These are phyloP conservation scores for Alternaria rosae DNA, from an alignment of 2,329 filamentous ascomycete species.

Conservation along the genomic window DNA sequence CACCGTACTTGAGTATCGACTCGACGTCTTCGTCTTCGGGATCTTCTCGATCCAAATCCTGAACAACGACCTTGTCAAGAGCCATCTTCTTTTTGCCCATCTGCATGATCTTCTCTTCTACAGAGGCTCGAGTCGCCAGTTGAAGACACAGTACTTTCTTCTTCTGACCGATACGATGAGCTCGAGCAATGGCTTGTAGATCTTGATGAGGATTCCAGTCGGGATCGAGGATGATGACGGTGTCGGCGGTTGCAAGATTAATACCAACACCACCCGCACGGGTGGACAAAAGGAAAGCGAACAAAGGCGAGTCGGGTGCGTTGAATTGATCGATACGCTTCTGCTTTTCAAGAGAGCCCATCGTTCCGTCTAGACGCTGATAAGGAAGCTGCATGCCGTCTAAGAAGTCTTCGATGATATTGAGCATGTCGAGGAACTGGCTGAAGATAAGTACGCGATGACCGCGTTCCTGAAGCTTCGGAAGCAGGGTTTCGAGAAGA, in stretches of 20 bases:
- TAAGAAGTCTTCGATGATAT: conserved; percentile 92
- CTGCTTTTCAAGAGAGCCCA: conserved; percentile 86
- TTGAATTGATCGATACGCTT: conserved; percentile 95
- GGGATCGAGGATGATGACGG: conserved; percentile 95
- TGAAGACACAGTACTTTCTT: conserved; percentile 97
- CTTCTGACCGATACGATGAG: conserved; percentile 94
- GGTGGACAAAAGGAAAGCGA: conserved; percentile 92
- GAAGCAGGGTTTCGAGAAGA: conserved; percentile 83
- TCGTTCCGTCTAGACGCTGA: conserved; percentile 83
- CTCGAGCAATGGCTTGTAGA: conserved; percentile 91
- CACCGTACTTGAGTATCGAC: conserved; percentile 86
- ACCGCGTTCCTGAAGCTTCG: conserved; percentile 82
- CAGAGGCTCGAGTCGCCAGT: conserved; percentile 85
- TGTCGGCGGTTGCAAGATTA: conserved; percentile 95
- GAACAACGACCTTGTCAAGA: conserved; percentile 92
- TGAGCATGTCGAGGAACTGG: conserved; percentile 86
- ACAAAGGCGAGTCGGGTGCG: conserved; percentile 79
- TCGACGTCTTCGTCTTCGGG: conserved; percentile 81
- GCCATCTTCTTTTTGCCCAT: conserved; percentile 96
- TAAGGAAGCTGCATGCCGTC: conserved; percentile 75
- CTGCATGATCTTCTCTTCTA: conserved; percentile 95
- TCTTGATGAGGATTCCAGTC: conserved; percentile 99
- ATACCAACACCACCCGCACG: conserved; percentile 96
- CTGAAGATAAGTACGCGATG: conserved; percentile 95
- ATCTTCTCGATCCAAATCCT: conserved; percentile 86